Evolutionary conservation across 2,329 filamentous ascomycete species (phyloP), one percentile per base, ranked within the genome.

Genomic region (Hypoxylon sp.): DNA sequence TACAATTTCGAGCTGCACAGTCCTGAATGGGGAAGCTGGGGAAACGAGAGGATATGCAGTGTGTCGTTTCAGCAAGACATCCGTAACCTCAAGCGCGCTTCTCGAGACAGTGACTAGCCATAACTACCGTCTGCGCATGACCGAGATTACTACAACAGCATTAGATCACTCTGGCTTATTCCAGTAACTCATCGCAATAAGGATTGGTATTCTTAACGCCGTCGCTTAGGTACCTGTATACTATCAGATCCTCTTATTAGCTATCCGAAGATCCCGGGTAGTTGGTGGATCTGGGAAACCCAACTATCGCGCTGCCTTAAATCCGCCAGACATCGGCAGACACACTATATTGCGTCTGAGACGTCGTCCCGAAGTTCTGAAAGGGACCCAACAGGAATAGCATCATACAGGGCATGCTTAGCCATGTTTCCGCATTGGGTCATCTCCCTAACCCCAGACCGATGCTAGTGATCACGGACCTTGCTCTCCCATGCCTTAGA

Each of bases 81-180:
- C 52, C 17, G 51, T 39, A 61, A 22, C 13, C 10, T 26, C 11
- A 70, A 29, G 11, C 62, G 66, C 69, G 66, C 62, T 66, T 71
- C 47, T 52, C 11, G 26, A 46, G 50, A 42, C 24, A 47, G 60
- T 33, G 47, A 51, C 29, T 26, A 48, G 11, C 5, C 47, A 31
- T 26, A 31, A 33, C 22, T 24, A 24, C 61, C 44, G 26, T 46
- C 42, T 31, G 29, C 19, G 29, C 50, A 50, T 33, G 29, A 26
- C 50, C 26, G 55, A 42, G 51, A 24, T 31, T 59, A 3, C 14
- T 22, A 35, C 10, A 35, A 64, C 47, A 6, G 61, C 13, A 61
- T 22, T 24, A 5, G 39, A 50, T 42, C 22, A 44, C 14, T 47
- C 33, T 14, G 8, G 11, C n/a, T 17, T 14, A 17, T 8, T 37